Conservation (phyloP, 2,329 filamentous ascomycete species). For the Phyllosticta citriasiana region DNA sequence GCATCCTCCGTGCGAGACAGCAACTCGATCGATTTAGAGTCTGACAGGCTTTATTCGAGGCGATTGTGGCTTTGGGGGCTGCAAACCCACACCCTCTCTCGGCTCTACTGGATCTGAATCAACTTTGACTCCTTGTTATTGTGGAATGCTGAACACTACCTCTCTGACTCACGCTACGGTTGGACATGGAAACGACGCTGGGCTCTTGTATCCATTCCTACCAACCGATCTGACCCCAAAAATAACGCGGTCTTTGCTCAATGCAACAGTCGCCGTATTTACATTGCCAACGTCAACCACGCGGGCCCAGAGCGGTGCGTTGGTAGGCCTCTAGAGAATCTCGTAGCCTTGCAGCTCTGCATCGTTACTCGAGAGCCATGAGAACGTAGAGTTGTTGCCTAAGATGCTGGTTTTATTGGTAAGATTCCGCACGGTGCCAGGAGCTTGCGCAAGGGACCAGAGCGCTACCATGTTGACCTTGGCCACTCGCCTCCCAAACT, state of each 20-base stretch:
- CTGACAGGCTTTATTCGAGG: background rate
- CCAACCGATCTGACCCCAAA: slow-evolving; percentile 47
- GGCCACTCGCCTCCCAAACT: slow-evolving; percentile 44
- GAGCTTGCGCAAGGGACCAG: slow-evolving; percentile 45
- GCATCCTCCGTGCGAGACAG: background rate
- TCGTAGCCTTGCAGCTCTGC: slow-evolving; percentile 40
- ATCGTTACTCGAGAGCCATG: slow-evolving; percentile 37
- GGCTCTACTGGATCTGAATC: background rate
- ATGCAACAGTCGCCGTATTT: slow-evolving; percentile 33
- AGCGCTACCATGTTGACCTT: slow-evolving; percentile 46
- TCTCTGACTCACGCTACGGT: background rate
- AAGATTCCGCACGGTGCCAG: slow-evolving; percentile 41
- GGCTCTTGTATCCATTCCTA: slow-evolving; percentile 41
- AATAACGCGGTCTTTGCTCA: slow-evolving; percentile 49
- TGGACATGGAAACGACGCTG: slow-evolving; percentile 37
- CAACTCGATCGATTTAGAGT: background rate
- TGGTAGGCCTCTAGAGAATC: slow-evolving; percentile 45
- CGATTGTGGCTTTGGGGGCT: background rate
- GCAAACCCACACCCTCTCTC: background rate
- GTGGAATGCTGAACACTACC: background rate
- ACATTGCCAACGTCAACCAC: slow-evolving; percentile 40
- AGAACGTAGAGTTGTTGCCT: slow-evolving; percentile 41
- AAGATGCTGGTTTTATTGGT: slow-evolving; percentile 37
- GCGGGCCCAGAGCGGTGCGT: slow-evolving; percentile 42
- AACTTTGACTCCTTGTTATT: background rate